A percentile compares a stretch with the other conserved stretches of the same genome.
These are phyloP conservation scores for Termitomyces sp. DNA, from an alignment of 768 basidiomycete genomes.

Conservation along the genomic window DNA sequence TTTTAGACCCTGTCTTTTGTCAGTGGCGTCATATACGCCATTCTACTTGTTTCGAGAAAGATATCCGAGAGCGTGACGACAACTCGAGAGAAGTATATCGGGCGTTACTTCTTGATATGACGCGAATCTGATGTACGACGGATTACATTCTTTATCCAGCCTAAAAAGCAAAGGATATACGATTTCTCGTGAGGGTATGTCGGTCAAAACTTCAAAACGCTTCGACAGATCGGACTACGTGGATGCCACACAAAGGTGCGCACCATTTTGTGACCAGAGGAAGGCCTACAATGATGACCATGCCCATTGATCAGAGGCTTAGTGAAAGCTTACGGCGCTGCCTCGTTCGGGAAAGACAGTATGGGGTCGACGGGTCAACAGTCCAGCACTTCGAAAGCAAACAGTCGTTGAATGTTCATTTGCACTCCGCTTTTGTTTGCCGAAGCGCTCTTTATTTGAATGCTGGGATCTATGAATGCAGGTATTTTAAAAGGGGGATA, in stretches of 20 bases:
- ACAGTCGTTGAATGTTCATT: background rate
- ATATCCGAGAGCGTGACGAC: constrained; percentile 39
- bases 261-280: background rate
- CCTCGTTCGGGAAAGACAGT: constrained; percentile 34
- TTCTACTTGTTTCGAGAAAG: constrained; percentile 30
- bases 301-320: constrained; percentile 35
- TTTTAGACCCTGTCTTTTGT: constrained; percentile 45
- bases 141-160: background rate
- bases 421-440: too few relatives aligned
- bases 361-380: background rate
- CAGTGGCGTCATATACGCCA: constrained; percentile 39
- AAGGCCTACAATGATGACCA: background rate
- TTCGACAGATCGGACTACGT: constrained; percentile 62
- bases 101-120: background rate
- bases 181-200: constrained; percentile 55
- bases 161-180: constrained; percentile 52
- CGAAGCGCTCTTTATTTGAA: too few relatives aligned
- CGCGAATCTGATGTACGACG: background rate
- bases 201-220: constrained; percentile 57
- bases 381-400: background rate
- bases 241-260: constrained; percentile 69
- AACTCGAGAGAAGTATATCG: constrained; percentile 50
- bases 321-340: constrained; percentile 44
- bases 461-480: background rate
- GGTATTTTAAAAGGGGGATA: background rate